Evolutionary conservation across 2,329 filamentous ascomycete genomes (phyloP), one percentile per base, ranked within the genome.

Genomic region (Hyphodiscus sp.): DNA sequence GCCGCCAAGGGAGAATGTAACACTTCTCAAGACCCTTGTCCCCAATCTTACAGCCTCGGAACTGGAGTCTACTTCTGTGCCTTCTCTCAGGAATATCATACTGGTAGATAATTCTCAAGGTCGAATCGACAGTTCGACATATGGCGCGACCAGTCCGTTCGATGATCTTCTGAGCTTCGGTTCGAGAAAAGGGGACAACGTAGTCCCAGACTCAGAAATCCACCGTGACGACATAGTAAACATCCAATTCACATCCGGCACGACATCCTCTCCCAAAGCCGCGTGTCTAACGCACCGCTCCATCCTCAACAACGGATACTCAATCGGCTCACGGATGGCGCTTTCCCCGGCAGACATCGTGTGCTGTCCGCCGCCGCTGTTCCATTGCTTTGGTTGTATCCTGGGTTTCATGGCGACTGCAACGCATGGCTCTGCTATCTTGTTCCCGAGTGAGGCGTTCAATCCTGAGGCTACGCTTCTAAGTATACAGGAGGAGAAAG

Each of bases 191-290:
- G 58, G 65, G 1, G 54, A 63, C 0, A 18, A 67, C 1, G 63
- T 82, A 1, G 64, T 57, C 19, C 77, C 79, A 0, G 74, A 78
- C 51, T 52, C 68, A 20, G 72, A 73, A 0, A 74, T 86, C 1
- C 61, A 74, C 16, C 76, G 83, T 0, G 69, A 80, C 56, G 92
- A 97, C 49, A 83, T 87, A 2, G 85, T 95, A 61, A 97, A 96
- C 67, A 96, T 97, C 59, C 92, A 97, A 69, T 97, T 97, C 73
- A 99, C 94, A 0, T 92, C 87, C 0, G 94, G 92, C n/a, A 97
- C 94, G 0, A 97, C 94, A 0, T 89, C 88, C 0, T 77, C 81
- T 65, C 92, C 91, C 20, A 97, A 97, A 72, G 94, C 94, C 0
- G 92, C 92, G 1, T 95, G 91, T 74, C 79, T 99, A 30, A 85